Conservation (phyloP, 805 yeast species). For the Ogataea trehaloabstinens region DNA sequence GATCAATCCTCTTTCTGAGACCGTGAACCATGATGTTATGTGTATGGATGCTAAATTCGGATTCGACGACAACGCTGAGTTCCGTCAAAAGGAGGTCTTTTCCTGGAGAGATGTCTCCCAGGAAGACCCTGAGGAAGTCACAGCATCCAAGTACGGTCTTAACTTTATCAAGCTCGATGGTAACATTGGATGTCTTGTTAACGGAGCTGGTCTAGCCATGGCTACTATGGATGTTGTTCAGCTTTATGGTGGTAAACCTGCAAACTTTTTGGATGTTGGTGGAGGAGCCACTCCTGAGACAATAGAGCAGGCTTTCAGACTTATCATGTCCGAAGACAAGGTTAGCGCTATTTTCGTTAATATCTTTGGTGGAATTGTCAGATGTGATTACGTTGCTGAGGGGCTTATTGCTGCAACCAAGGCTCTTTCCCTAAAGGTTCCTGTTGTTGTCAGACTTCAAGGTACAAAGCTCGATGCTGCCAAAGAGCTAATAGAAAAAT, state of each 20-base stretch:
- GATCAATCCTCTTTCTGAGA: slow-evolving; percentile 96
- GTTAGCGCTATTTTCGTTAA: slow-evolving; percentile 96
- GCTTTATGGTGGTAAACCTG: slow-evolving; percentile 97
- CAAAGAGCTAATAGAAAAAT: slow-evolving; percentile 75
- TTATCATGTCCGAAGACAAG: slow-evolving; percentile 83
- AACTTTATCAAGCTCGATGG: slow-evolving; percentile 98
- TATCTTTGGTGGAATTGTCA: slow-evolving; percentile 98
- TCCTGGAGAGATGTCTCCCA: slow-evolving; percentile 96
- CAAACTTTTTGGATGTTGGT: slow-evolving; percentile 99
- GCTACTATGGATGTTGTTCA: slow-evolving; percentile 99
- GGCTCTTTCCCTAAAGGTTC: slow-evolving; percentile 84
- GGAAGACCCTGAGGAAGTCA: slow-evolving; percentile 97
- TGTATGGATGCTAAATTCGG: slow-evolving; percentile 99
- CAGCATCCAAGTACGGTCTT: slow-evolving; percentile 84
- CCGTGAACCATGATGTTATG: slow-evolving; percentile 82
- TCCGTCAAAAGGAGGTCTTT: slow-evolving; percentile 93
- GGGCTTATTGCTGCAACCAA: slow-evolving; percentile 96
- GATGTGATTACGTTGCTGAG: slow-evolving; percentile 98
- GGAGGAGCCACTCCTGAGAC: slow-evolving; percentile 99
- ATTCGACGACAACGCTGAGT: slow-evolving; percentile 94
- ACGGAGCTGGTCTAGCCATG: slow-evolving; percentile 99
- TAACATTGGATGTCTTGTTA: slow-evolving; percentile 96
- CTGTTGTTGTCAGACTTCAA: slow-evolving; percentile 97
- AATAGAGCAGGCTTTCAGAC: slow-evolving; percentile 92
- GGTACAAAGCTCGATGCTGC: slow-evolving; percentile 95